Evolutionary conservation across 2,329 filamentous ascomycete species (phyloP), one percentile per base, ranked within the genome.

Genomic region (Alternaria sp.): DNA sequence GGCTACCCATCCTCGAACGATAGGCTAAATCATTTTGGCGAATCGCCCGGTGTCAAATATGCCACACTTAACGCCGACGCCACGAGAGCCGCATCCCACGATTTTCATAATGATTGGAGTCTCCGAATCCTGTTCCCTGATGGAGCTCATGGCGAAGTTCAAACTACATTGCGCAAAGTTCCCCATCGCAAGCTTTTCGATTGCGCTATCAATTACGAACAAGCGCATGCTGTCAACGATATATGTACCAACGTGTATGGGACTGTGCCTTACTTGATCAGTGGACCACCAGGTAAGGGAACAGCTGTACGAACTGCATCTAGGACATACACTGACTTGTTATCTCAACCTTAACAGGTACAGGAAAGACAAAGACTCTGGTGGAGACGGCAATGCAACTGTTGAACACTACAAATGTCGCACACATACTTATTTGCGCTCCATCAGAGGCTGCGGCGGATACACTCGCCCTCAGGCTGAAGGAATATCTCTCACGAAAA

Each of bases 301-400:
- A 86, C 86, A 68, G 85, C 84, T 17, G 4, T 40, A 11, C 36
- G 36, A 40, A 17, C 3, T 5, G n/a, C 36, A 17, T 17, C 15
- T 2, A n/a, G 4, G n/a, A 17, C 36, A 40, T 40, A 40, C n/a
- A 17, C 36, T 40, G 15, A 40, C 15, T 40, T 40, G 32, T n/a
- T 9, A 40, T 40, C 32, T 6, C 4, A 17, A 40, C 15, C 36
- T 11, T 17, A 3, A 40, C 36, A 40, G 84, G 84, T n/a, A 85
- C 83, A 7, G 84, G 84, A 0, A 86, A 86, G 68, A 86, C 84
- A 9, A 85, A 85, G 62, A 85, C 83, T 3, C 67, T 85, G 2
- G 83, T 85, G 17, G 84, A 85, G 69, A 77, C 77, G 55, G 79
- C 82, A 10, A 67, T 81, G 62, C 76, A 79, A 47, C 61, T 79